Conservation (phyloP, 192 early-diverging fungal genomes). For the Coemansia sp. region DNA sequence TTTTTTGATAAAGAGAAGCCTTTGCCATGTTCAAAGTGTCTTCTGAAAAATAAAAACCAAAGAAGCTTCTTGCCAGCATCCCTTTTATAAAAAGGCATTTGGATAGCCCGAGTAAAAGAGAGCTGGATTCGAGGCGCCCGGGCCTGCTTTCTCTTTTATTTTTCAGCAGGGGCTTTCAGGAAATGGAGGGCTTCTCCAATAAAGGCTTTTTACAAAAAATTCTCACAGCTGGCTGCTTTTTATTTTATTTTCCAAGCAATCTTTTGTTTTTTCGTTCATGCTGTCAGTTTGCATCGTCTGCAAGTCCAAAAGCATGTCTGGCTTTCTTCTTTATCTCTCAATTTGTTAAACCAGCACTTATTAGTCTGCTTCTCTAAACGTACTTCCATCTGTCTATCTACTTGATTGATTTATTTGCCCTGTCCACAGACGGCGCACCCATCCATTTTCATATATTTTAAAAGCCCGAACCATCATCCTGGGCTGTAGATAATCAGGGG, state of each 20-base stretch:
- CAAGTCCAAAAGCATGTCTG: background rate
- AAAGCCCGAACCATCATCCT: too few species aligned
- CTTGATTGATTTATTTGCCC: background rate
- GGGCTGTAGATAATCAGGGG: too few species aligned
- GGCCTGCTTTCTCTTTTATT: background rate
- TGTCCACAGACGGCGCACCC: background rate
- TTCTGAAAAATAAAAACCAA: background rate
- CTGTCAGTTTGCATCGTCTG: background rate
- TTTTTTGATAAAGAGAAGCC: background rate
- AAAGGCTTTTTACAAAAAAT: background rate
- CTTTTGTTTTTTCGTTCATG: background rate
- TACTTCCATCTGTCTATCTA: too few species aligned
- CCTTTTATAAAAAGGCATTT: background rate
- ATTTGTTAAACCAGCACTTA: background rate
- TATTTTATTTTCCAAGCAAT: background rate
- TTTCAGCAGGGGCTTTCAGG: background rate
- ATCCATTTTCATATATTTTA: too few species aligned
- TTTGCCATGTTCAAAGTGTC: background rate
- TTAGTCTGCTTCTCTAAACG: background rate
- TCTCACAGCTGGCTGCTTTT: background rate
- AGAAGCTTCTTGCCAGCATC: background rate
- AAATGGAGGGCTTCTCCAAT: background rate
- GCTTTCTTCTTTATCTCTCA: slow-evolving; percentile 5
- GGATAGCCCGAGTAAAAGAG: background rate
- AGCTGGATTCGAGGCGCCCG: background rate